These are phyloP conservation scores for Kodamaea neixiangensis DNA, from an alignment of 805 yeast genomes.

Conservation along the genomic window DNA sequence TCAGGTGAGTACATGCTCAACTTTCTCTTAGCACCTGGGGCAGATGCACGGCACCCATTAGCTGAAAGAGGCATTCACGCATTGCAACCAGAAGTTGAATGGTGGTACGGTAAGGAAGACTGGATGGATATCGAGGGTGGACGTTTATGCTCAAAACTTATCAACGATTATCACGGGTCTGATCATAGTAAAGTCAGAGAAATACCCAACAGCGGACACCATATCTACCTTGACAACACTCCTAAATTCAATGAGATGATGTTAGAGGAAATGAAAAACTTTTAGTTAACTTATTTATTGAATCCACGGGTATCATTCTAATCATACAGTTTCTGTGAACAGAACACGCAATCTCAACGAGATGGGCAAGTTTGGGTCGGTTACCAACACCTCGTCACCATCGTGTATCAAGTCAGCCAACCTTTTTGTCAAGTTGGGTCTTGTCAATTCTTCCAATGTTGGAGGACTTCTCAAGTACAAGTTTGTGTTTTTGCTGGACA, in stretches of 20 bases:
- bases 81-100: conserved; percentile 61
- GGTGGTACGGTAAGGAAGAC: conserved; percentile 84
- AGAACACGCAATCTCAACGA: conserved; percentile 24
- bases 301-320: neutral
- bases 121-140: conserved; percentile 64
- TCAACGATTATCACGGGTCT: conserved; percentile 22
- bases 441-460: conserved; percentile 45
- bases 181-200: conserved; percentile 32
- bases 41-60: conserved; percentile 79
- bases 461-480: conserved; percentile 53
- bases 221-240: conserved; percentile 71
- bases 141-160: conserved; percentile 33
- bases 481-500: conserved; percentile 39
- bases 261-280: conserved; percentile 49
- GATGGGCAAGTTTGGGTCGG: conserved; percentile 55
- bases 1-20: conserved; percentile 93
- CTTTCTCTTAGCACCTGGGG: conserved; percentile 86
- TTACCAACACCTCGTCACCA: conserved; percentile 53
- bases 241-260: conserved; percentile 53
- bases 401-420: conserved; percentile 38
- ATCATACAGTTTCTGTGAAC: neutral
- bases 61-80: conserved; percentile 48
- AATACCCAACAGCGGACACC: conserved; percentile 70
- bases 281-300: neutral
- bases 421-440: conserved; percentile 40